phyloP scores from a whole-genome alignment of 768 basidiomycete species.

The Xerocomus potaroensis region DNA sequence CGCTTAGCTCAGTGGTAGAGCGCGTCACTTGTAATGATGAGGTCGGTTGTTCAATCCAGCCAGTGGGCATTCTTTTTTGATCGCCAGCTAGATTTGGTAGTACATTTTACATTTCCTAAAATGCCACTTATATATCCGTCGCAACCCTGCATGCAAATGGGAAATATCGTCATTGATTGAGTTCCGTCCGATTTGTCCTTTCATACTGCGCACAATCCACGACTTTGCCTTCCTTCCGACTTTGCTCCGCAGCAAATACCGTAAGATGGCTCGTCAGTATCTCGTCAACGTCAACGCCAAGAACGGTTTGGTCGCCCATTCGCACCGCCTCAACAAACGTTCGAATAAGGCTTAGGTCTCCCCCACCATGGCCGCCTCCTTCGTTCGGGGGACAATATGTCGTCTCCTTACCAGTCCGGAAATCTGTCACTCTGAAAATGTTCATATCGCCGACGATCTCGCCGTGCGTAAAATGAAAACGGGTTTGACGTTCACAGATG shows the following conservation, averaged over 20 bases:
- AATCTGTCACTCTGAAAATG: conserved; percentile 72
- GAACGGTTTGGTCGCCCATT: conserved; percentile 52
- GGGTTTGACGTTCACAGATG: conserved; percentile 78
- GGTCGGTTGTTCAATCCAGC: conserved; percentile 45
- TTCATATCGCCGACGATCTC: conserved; percentile 88
- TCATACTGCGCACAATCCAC: conserved; percentile 71
- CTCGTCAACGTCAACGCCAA: conserved; percentile 66
- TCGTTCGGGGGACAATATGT: conserved; percentile 47
- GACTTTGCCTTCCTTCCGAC: conserved; percentile 62
- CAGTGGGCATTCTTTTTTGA: conserved; percentile 31
- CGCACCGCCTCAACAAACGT: conserved; percentile 75
- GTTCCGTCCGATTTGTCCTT: conserved; percentile 38
- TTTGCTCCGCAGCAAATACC: conserved; percentile 84
- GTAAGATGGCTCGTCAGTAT: conserved; percentile 75
- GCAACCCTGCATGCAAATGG: not conserved
- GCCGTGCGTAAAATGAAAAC: conserved; percentile 81
- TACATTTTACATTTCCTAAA: no score
- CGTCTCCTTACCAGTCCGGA: conserved; percentile 49
- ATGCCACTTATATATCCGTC: not conserved
- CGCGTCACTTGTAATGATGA: conserved; percentile 44
- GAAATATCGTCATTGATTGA: conserved; percentile 3
- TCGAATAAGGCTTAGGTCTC: conserved; percentile 71
- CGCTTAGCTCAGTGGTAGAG: conserved; percentile 45
- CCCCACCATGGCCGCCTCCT: conserved; percentile 79
- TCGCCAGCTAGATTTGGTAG: no score